phyloP scores from a whole-genome alignment of 208 protist species.

The Wallacemonas sp. region DNA sequence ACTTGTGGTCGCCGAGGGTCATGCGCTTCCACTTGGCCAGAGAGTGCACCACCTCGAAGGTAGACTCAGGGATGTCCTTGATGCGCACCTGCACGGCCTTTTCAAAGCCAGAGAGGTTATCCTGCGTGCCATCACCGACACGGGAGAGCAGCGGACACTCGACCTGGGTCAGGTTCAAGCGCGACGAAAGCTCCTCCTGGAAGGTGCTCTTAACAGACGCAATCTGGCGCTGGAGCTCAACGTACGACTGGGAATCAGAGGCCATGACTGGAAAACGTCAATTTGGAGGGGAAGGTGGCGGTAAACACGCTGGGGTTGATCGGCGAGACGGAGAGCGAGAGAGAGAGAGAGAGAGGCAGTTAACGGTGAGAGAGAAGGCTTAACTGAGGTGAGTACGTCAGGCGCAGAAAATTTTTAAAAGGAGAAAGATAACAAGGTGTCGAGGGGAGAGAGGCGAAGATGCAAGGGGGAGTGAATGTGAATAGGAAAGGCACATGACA shows the following conservation, averaged over 20 bases:
- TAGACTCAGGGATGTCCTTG: slow-evolving; percentile 73
- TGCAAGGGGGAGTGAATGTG: not conserved
- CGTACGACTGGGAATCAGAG: slow-evolving; percentile 40
- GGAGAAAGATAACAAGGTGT: no score
- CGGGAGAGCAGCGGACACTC: slow-evolving; percentile 82
- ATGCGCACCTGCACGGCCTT: slow-evolving; percentile 82
- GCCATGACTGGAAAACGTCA: slow-evolving; percentile 18
- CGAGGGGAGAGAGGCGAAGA: no score
- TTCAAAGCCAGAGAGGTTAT: slow-evolving; percentile 89
- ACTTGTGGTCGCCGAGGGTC: slow-evolving; percentile 74
- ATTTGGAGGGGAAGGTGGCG: not conserved
- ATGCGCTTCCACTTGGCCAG: slow-evolving; percentile 93
- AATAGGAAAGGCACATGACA: no score
- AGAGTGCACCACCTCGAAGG: slow-evolving; percentile 90
- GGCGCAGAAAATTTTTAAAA: no score
- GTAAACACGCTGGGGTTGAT: not conserved
- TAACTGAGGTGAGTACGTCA: no score
- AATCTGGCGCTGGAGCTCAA: slow-evolving; percentile 74
- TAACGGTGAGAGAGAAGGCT: not conserved
- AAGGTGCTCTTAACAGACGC: slow-evolving; percentile 67
- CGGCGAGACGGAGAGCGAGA: not conserved
- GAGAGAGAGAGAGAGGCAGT: not conserved
- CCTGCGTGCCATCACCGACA: slow-evolving; percentile 84
- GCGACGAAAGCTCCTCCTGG: slow-evolving; percentile 49
- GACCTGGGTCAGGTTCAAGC: slow-evolving; percentile 75